Evolutionary conservation across 495 filamentous ascomycete species (phyloP).

Genomic region (Niebla homalea): DNA sequence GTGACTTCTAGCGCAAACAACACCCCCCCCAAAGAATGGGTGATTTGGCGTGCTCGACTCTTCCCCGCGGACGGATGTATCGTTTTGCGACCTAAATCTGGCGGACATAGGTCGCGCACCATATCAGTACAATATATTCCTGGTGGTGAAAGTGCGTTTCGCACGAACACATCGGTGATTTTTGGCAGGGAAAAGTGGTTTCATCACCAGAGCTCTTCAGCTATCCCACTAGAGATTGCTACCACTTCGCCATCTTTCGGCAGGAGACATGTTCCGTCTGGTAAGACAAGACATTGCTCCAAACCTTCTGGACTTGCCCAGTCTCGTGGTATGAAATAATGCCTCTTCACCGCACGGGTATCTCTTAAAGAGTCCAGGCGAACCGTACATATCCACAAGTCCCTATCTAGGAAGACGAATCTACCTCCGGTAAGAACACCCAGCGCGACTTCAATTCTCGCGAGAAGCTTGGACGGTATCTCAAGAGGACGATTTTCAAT

Average conservation of each 20-base stretch:
- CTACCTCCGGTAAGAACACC: constrained; percentile 5
- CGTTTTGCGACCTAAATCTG: too few species aligned
- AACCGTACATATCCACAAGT: constrained; percentile 12
- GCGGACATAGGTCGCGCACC: too few species aligned
- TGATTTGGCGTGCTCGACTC: too few species aligned
- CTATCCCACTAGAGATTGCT: constrained; percentile 1
- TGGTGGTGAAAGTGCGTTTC: too few species aligned
- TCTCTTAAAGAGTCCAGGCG: neutral
- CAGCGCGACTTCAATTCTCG: constrained; percentile 5
- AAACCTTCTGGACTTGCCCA: constrained; percentile 10
- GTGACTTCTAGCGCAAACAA: neutral
- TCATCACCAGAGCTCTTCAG: neutral
- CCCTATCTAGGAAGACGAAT: constrained; percentile 12
- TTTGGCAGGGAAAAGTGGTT: too few species aligned
- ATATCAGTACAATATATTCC: too few species aligned
- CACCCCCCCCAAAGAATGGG: too few species aligned
- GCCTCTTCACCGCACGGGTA: constrained; percentile 1
- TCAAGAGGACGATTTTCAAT: neutral
- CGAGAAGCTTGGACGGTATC: neutral
- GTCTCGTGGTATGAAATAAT: constrained; percentile 15
- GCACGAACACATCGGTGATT: too few species aligned
- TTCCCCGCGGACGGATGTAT: too few species aligned
- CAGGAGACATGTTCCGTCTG: constrained; percentile 7
- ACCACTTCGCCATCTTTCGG: constrained; percentile 13
- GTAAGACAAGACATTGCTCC: constrained; percentile 4